A percentile compares a stretch with the other conserved stretches of the same genome.
These are phyloP conservation scores for Paecilomyces sp. DNA, from an alignment of 2,329 filamentous ascomycete species.

Conservation along the genomic window DNA sequence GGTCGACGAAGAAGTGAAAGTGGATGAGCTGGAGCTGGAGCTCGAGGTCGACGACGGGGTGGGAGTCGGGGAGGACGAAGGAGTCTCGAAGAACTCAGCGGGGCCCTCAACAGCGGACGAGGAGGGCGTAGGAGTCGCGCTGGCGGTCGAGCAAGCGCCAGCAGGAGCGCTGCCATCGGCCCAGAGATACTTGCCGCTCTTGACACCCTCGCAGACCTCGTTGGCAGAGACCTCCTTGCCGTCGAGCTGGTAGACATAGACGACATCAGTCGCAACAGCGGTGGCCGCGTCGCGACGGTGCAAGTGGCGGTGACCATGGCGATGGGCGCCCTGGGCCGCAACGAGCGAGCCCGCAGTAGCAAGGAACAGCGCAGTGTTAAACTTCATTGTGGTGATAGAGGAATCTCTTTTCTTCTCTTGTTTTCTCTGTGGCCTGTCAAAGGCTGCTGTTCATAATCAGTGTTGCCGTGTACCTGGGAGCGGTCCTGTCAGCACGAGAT, in stretches of 20 bases:
- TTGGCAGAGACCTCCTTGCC: neutral
- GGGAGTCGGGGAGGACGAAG: slow-evolving; percentile 4
- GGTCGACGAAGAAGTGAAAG: neutral
- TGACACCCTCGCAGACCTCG: neutral
- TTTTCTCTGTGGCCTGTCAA: neutral
- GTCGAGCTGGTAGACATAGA: neutral
- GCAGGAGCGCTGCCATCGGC: neutral
- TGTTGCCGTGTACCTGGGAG: neutral
- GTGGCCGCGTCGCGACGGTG: neutral
- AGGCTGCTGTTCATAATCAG: neutral
- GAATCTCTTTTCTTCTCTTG: neutral
- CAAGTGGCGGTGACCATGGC: neutral
- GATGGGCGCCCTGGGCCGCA: neutral
- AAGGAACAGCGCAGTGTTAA: neutral
- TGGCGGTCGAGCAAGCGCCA: neutral
- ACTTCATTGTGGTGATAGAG: neutral
- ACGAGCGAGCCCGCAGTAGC: neutral
- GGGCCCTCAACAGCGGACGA: neutral
- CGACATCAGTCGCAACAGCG: neutral
- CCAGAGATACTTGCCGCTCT: neutral
- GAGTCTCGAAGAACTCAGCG: neutral
- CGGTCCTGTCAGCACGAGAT: neutral
- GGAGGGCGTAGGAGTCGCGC: neutral
- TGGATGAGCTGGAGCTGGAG: neutral
- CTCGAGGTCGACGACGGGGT: neutral